phyloP scores from a whole-genome alignment of 2,329 filamentous ascomycete genomes.

The Fusarium miscanthi region DNA sequence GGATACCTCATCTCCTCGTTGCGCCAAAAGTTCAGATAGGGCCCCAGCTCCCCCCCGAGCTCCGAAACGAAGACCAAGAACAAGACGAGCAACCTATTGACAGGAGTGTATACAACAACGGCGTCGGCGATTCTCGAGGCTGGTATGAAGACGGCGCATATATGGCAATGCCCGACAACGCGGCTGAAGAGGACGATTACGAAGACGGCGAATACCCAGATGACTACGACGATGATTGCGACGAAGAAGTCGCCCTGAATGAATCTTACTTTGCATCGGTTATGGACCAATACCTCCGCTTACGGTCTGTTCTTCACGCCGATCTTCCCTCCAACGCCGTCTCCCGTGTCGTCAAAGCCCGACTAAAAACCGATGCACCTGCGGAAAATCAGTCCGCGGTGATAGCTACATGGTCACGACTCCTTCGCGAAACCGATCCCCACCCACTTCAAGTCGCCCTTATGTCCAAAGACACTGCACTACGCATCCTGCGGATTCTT shows the following conservation, averaged over 20 bases:
- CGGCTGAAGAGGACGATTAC: constrained; percentile 45
- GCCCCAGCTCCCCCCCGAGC: constrained; percentile 59
- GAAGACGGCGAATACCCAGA: constrained; percentile 45
- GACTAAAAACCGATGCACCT: constrained; percentile 66
- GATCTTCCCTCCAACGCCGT: constrained; percentile 65
- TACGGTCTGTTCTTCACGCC: constrained; percentile 71
- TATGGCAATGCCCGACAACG: constrained; percentile 65
- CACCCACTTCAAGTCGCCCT: constrained; percentile 68
- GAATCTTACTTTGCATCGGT: constrained; percentile 76
- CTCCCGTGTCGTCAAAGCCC: constrained; percentile 62
- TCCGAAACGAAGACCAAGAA: constrained; percentile 36
- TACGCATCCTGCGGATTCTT: constrained; percentile 75
- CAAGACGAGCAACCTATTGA: constrained; percentile 51
- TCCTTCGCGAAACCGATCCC: constrained; percentile 66
- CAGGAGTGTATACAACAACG: constrained; percentile 60
- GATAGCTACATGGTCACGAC: constrained; percentile 62
- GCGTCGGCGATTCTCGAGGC: constrained; percentile 66
- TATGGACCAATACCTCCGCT: constrained; percentile 69
- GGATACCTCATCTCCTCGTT: constrained; percentile 77
- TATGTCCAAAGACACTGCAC: constrained; percentile 73
- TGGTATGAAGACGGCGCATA: constrained; percentile 85
- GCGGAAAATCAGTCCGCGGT: constrained; percentile 63
- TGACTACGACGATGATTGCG: constrained; percentile 39
- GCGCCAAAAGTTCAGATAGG: constrained; percentile 67
- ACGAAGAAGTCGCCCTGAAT: constrained; percentile 59